Conservation (phyloP, 1,284 basidiomycete genomes). For the Ceratobasidium sp. region DNA sequence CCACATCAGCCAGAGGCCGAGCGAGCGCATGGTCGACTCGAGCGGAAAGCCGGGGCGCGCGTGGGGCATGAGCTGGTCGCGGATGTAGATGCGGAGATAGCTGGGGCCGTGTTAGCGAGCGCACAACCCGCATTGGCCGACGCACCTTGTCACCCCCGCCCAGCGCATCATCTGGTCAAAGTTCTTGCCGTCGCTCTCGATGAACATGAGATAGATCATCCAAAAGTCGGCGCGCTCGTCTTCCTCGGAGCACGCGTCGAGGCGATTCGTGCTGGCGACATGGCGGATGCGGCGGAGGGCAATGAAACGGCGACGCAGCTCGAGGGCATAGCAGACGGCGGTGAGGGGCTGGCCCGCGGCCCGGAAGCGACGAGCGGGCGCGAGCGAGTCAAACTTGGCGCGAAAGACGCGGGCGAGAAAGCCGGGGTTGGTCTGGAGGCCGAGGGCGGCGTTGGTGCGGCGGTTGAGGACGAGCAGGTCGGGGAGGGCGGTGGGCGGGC, state of each 20-base stretch:
- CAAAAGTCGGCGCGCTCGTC: slow-evolving; percentile 56
- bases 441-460: slow-evolving; percentile 52
- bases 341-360: slow-evolving; percentile 41
- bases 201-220: slow-evolving; percentile 59
- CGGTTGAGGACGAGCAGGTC: slow-evolving; percentile 54
- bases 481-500: slow-evolving; percentile 47
- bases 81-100: slow-evolving; percentile 55
- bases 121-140: neutral
- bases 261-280: neutral
- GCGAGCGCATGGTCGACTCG: slow-evolving; percentile 56
- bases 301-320: slow-evolving; percentile 54
- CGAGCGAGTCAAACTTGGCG: slow-evolving; percentile 56
- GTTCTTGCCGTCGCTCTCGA: slow-evolving; percentile 61
- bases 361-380: slow-evolving; percentile 54
- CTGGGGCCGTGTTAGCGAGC: slow-evolving; percentile 17
- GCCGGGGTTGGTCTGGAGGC: slow-evolving; percentile 52
- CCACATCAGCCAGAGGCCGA: slow-evolving; percentile 62
- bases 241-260: slow-evolving; percentile 2
- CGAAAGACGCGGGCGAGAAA: slow-evolving; percentile 58
- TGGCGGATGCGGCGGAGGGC: slow-evolving; percentile 52
- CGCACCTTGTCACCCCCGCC: slow-evolving; percentile 47
- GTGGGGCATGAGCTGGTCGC: slow-evolving; percentile 56
- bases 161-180: slow-evolving; percentile 54
- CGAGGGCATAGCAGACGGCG: slow-evolving; percentile 52
- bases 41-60: slow-evolving; percentile 58